Percentiles rank a stretch among this genome's conserved stretches.
Evolutionary conservation across 805 yeast species (phyloP).

Genomic region (Starmerella sp.): DNA sequence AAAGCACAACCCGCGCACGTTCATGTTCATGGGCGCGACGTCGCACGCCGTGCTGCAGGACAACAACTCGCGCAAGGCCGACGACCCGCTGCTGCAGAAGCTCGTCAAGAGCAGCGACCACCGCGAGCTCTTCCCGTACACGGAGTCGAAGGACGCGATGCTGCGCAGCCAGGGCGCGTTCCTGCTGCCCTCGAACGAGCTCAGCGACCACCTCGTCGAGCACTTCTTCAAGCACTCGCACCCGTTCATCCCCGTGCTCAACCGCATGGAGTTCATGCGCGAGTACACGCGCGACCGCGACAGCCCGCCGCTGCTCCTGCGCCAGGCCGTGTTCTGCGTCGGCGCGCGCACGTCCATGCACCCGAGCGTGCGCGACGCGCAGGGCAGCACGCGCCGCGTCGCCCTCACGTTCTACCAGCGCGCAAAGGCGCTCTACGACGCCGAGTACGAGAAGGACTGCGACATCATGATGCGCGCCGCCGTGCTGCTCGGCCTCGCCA

Average conservation of each 20-base stretch:
- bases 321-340: conserved; percentile 58
- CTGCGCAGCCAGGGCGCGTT: conserved; percentile 60
- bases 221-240: conserved; percentile 54
- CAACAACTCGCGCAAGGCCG: not conserved
- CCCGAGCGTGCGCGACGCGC: conserved; percentile 39
- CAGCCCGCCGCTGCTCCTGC: conserved; percentile 47
- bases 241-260: conserved; percentile 58
- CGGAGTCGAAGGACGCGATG: conserved; percentile 29
- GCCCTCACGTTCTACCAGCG: conserved; percentile 53
- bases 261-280: conserved; percentile 49
- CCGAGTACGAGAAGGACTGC: conserved; percentile 56
- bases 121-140: conserved; percentile 22
- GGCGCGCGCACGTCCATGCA: conserved; percentile 53
- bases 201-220: conserved; percentile 50
- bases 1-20: not conserved
- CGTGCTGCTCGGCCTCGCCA: conserved; percentile 51
- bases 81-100: not conserved
- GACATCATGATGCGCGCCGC: conserved; percentile 51
- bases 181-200: conserved; percentile 47
- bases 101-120: not conserved
- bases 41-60: conserved; percentile 6
- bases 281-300: conserved; percentile 43
- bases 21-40: conserved; percentile 9
- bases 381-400: conserved; percentile 40
- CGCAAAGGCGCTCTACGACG: conserved; percentile 64